Evolutionary conservation across 2,329 filamentous ascomycete species (phyloP).

Genomic region (Akanthomyces muscarius): DNA sequence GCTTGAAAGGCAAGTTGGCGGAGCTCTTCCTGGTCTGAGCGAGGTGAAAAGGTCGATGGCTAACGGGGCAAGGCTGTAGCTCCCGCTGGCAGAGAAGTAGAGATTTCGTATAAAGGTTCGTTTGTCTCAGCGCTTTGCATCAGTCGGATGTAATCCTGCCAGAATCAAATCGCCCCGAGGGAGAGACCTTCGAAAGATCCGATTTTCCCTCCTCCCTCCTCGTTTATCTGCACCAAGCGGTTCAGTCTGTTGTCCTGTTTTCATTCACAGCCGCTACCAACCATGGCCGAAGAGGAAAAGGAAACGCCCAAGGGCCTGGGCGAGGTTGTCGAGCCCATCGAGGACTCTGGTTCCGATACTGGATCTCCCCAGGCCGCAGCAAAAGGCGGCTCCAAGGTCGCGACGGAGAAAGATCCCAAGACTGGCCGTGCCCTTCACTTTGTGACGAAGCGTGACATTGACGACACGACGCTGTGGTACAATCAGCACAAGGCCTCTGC

Average conservation of each 20-base stretch:
- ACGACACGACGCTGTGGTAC: constrained; percentile 25
- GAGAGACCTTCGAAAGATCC: neutral
- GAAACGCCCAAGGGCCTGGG: neutral
- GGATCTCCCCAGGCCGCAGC: neutral
- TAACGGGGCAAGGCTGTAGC: neutral
- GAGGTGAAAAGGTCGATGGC: neutral
- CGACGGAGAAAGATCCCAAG: neutral
- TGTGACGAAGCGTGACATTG: constrained; percentile 21
- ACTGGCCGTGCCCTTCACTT: constrained; percentile 5
- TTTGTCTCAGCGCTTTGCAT: neutral
- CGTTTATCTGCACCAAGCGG: neutral
- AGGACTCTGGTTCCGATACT: constrained; percentile 6
- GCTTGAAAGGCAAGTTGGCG: neutral
- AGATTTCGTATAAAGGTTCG: constrained; percentile 1
- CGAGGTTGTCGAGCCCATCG: neutral
- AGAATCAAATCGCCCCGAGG: neutral
- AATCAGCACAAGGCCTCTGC: constrained; percentile 22
- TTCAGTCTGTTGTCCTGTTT: neutral
- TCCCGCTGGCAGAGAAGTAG: neutral
- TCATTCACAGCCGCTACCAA: neutral
- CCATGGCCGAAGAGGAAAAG: neutral
- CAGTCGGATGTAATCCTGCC: neutral
- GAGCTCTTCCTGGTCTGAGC: neutral
- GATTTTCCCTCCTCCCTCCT: neutral
- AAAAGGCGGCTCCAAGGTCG: neutral